Evolutionary conservation across 345 rosid species (phyloP).

Genomic region (Eucalyptus decipiens): DNA sequence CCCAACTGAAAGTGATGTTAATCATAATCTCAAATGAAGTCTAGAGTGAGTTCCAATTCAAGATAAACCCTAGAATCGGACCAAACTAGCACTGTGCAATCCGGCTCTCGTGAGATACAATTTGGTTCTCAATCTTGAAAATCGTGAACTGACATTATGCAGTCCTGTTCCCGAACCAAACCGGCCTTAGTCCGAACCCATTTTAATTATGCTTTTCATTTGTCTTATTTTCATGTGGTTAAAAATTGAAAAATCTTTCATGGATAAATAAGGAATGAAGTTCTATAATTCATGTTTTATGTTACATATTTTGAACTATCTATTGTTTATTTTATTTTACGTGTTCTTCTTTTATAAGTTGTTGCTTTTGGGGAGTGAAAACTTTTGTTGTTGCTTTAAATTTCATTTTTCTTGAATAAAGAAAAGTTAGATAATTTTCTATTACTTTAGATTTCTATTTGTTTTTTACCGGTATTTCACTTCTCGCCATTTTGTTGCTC

Average conservation of each 20-base stretch:
- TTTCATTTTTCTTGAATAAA: neutral
- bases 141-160: neutral
- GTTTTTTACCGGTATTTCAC: neutral
- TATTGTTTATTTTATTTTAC: neutral
- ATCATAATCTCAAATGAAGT: neutral
- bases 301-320: neutral
- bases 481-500: neutral
- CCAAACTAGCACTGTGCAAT: neutral
- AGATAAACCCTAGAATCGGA: neutral
- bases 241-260: neutral
- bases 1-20: neutral
- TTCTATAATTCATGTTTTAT: neutral
- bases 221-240: neutral
- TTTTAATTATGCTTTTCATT: neutral
- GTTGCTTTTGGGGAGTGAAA: neutral
- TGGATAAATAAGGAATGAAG: neutral
- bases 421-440: neutral
- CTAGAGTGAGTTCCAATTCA: neutral
- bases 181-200: neutral
- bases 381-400: neutral
- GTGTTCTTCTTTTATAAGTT: neutral
- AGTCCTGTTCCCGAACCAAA: fast-evolving
- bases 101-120: neutral
- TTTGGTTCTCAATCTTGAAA: neutral
- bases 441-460: neutral